phyloP scores from a whole-genome alignment of 768 basidiomycete species.

The Kwoniella sp. region DNA sequence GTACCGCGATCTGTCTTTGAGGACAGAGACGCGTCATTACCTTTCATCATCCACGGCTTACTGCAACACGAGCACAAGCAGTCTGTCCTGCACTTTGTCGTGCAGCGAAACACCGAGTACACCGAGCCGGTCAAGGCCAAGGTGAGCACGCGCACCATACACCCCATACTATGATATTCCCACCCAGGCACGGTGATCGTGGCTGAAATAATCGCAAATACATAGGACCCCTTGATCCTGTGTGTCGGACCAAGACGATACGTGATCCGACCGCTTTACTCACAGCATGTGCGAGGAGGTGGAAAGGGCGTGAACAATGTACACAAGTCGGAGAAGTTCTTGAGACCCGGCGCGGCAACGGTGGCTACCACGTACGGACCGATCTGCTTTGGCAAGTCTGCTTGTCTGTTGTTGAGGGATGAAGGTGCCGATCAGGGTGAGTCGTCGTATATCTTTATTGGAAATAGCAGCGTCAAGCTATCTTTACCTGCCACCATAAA shows the following conservation, averaged over 20 bases:
- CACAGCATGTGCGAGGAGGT: conserved; percentile 83
- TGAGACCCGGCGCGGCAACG: conserved; percentile 70
- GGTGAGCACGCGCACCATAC: conserved; percentile 60
- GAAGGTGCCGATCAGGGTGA: conserved; percentile 69
- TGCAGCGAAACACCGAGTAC: conserved; percentile 95
- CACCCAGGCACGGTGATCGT: not conserved
- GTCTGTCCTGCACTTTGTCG: conserved; percentile 85
- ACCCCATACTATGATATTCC: not conserved
- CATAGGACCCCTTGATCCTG: conserved; percentile 77
- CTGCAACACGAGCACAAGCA: conserved; percentile 96
- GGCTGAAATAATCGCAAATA: not conserved
- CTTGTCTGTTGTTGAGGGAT: conserved; percentile 76
- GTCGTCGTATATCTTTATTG: too few species aligned
- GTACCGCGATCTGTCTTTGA: conserved; percentile 69
- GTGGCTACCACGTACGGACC: conserved; percentile 91
- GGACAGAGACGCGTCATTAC: conserved; percentile 54
- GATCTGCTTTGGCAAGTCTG: conserved; percentile 79
- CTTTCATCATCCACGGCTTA: conserved; percentile 75
- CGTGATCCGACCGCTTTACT: conserved; percentile 82
- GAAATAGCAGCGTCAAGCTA: too few species aligned
- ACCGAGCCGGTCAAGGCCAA: conserved; percentile 85
- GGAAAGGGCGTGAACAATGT: conserved; percentile 93
- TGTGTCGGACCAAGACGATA: conserved; percentile 87
- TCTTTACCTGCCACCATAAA: too few species aligned
- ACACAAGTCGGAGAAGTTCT: conserved; percentile 91